Conservation (phyloP, 345 rosid species). For the Brassica juncea region DNA sequence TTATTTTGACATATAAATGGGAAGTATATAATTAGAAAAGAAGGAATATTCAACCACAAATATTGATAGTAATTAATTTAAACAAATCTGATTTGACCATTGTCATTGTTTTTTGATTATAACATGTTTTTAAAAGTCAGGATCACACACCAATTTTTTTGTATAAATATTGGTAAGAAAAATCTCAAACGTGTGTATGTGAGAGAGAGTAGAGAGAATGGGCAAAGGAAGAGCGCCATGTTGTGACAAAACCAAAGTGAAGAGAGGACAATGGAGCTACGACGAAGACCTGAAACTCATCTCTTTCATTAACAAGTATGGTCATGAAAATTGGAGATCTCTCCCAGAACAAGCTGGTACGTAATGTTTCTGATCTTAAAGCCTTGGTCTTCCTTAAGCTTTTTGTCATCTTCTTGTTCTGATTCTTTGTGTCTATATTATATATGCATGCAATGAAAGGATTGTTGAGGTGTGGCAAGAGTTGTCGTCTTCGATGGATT, state of each 20-base stretch:
- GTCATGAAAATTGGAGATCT: slow-evolving; percentile 68
- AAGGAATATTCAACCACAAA: slow-evolving; percentile 16
- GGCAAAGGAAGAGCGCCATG: slow-evolving; percentile 56
- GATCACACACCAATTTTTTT: slow-evolving; percentile 21
- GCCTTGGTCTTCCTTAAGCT: background rate
- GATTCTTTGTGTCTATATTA: background rate
- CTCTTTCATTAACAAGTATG: slow-evolving; percentile 49
- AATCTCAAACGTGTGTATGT: slow-evolving; percentile 8
- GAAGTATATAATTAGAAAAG: background rate
- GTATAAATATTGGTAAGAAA: slow-evolving; percentile 32
- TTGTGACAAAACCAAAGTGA: slow-evolving; percentile 62
- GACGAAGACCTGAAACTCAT: slow-evolving; percentile 62
- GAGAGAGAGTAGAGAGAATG: slow-evolving; percentile 24
- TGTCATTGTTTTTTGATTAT: slow-evolving; percentile 15
- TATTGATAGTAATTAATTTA: slow-evolving; percentile 18
- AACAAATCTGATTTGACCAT: slow-evolving; percentile 33
- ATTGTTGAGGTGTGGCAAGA: slow-evolving; percentile 44
- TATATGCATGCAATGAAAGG: slow-evolving; percentile 38
- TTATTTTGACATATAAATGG: background rate
- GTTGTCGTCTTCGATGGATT: slow-evolving; percentile 44
- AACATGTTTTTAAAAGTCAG: slow-evolving; percentile 20
- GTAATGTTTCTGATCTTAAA: slow-evolving; percentile 11
- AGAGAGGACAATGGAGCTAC: slow-evolving; percentile 69
- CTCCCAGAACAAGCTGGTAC: slow-evolving; percentile 63
- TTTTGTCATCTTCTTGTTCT: slow-evolving; percentile 5